Conservation (phyloP, 352 stramenopile species). For the Thalassiosira hispida region DNA sequence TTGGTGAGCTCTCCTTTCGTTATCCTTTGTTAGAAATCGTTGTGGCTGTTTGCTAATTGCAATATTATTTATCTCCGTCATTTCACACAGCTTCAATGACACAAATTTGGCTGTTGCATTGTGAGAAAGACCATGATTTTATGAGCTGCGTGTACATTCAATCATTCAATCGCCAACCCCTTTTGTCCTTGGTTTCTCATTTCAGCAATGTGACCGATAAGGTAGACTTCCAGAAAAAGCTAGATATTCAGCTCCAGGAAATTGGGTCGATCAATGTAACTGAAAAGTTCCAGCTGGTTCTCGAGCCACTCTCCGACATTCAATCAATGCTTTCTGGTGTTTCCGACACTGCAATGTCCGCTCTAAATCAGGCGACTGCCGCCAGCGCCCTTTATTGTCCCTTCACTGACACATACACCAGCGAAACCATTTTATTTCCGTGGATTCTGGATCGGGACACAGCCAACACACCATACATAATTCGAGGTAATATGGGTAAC, state of each 20-base stretch:
- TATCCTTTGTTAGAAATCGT: too few relatives aligned
- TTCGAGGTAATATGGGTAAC: constrained; percentile 47
- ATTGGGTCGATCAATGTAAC: constrained; percentile 59
- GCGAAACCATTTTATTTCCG: constrained; percentile 34
- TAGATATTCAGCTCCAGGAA: constrained; percentile 49
- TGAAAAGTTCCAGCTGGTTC: constrained; percentile 47
- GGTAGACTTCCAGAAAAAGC: constrained; percentile 64
- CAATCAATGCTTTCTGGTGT: constrained; percentile 45
- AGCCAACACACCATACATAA: constrained; percentile 36
- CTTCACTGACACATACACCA: constrained; percentile 52
- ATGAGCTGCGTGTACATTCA: neutral
- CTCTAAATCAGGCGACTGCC: constrained; percentile 45
- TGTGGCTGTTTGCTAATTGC: too few relatives aligned
- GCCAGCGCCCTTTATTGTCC: constrained; percentile 36
- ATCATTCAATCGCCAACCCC: neutral
- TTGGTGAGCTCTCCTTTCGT: too few relatives aligned
- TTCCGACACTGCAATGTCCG: constrained; percentile 29
- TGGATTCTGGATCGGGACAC: constrained; percentile 28
- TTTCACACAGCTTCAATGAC: constrained; percentile 67
- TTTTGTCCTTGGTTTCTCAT: neutral
- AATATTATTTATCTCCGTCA: too few relatives aligned
- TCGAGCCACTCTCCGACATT: constrained; percentile 48
- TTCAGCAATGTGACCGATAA: constrained; percentile 61
- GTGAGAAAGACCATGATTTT: constrained; percentile 25
- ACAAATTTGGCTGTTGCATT: constrained; percentile 63